phyloP scores from a whole-genome alignment of 2,329 filamentous ascomycete species.

The Lecanicillium sp. region DNA sequence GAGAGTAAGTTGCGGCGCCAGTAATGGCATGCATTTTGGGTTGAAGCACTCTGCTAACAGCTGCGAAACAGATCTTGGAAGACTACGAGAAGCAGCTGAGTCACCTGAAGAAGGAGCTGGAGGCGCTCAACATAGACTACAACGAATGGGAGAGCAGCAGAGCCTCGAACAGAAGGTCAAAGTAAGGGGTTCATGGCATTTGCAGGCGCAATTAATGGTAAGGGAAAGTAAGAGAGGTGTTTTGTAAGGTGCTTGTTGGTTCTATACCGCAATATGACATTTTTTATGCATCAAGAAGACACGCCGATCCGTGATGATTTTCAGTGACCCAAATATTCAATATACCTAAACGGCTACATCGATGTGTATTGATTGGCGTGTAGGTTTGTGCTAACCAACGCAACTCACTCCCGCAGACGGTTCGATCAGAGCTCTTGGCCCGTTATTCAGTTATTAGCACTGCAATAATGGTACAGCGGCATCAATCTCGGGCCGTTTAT shows the following conservation, averaged over 20 bases:
- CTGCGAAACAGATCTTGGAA: slow-evolving; percentile 57
- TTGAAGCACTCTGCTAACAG: slow-evolving; percentile 11
- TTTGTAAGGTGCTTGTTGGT: neutral
- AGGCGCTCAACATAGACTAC: slow-evolving; percentile 52
- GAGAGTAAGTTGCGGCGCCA: slow-evolving; percentile 48
- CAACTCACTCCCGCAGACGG: too few species aligned
- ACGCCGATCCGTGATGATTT: too few species aligned
- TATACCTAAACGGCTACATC: too few species aligned
- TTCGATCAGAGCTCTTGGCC: too few species aligned
- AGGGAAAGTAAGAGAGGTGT: neutral
- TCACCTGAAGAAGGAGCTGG: slow-evolving; percentile 67
- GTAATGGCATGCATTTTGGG: neutral
- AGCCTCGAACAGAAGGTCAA: slow-evolving; percentile 28
- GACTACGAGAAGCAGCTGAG: slow-evolving; percentile 75
- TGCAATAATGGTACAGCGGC: too few species aligned
- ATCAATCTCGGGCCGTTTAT: too few species aligned
- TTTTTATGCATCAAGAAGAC: too few species aligned
- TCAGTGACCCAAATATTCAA: too few species aligned
- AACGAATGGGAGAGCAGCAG: slow-evolving; percentile 47
- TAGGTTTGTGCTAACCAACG: too few species aligned
- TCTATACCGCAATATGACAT: too few species aligned
- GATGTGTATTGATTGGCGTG: too few species aligned
- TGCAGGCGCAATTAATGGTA: slow-evolving; percentile 10
- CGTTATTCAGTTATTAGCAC: too few species aligned
- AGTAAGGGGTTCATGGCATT: slow-evolving; percentile 8